These are phyloP conservation scores for Backusella sp. DNA, from an alignment of 192 early-diverging fungal genomes.

Conservation along the genomic window DNA sequence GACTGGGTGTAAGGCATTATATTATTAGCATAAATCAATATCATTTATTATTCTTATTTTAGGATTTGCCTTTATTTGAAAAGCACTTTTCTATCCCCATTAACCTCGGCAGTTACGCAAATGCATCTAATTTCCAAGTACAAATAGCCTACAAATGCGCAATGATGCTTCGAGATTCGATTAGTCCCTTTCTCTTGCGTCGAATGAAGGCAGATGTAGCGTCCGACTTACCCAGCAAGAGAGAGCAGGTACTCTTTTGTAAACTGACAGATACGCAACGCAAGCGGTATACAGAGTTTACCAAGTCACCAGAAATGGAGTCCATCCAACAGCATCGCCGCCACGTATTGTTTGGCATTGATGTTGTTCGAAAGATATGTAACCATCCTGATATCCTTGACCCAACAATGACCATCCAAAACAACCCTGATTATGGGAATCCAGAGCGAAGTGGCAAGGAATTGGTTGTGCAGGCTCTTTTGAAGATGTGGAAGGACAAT, in stretches of 20 bases:
- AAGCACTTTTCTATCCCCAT: constrained; percentile 93
- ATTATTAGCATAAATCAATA: too few relatives aligned
- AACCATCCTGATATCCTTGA: constrained; percentile 88
- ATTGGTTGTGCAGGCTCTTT: constrained; percentile 80
- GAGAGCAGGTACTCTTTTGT: constrained; percentile 92
- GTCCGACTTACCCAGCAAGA: constrained; percentile 83
- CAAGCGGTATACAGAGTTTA: constrained; percentile 66
- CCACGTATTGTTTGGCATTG: constrained; percentile 87
- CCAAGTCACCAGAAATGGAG: constrained; percentile 71
- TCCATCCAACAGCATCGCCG: constrained; percentile 77
- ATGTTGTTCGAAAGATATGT: constrained; percentile 93
- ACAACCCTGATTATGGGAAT: constrained; percentile 63
- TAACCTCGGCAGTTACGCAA: constrained; percentile 87
- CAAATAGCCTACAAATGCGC: constrained; percentile 95
- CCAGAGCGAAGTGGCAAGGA: constrained; percentile 80
- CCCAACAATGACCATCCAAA: constrained; percentile 14
- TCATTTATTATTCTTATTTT: constrained; percentile 12
- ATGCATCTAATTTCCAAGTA: constrained; percentile 86
- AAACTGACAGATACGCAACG: constrained; percentile 78
- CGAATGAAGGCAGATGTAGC: constrained; percentile 94
- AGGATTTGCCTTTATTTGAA: constrained; percentile 80
- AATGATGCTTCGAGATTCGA: constrained; percentile 84
- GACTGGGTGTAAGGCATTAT: constrained; percentile 50
- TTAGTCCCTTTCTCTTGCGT: constrained; percentile 90
- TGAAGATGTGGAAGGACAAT: constrained; percentile 78